Evolutionary conservation across 2,329 filamentous ascomycete species (phyloP), one percentile per base, ranked within the genome.

Genomic region (Teratosphaeriaceae sp.): DNA sequence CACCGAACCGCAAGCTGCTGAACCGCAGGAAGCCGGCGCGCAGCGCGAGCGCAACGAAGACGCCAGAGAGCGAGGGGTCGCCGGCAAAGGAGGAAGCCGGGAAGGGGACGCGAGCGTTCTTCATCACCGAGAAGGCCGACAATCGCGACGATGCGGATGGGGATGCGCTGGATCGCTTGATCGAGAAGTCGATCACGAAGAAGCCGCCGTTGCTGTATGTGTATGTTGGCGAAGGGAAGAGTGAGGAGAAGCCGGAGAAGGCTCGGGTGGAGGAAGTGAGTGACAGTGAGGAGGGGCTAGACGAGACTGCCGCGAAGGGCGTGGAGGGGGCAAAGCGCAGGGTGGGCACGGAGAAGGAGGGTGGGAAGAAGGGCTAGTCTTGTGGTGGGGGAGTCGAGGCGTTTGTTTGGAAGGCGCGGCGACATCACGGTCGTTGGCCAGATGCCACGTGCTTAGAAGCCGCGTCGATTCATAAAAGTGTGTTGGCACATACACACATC

Each of bases 161-260:
- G 19, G 13, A 11, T 33, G 26, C 23, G 5, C 11, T 41, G 9
- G 40, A 26, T 27, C 12, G 30, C 8, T 7, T 34, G 9, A 19
- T 9, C 9, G 8, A 38, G 35, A 11, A 27, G 19, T 12, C 27
- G 38, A 41, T 31, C 13, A 24, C 22, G 16, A 20, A 34, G 27
- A 27, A 13, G 6, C 16, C 15, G 26, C 24, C 38, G 26, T 21
- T 34, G 38, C 18, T 41, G 26, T 41, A 41, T 41, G 12, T 31
- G 27, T 41, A 41, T 34, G 16, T 41, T 8, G 38, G 38, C n/a
- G n/a, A n/a, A n/a, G n/a, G n/a, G n/a, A n/a, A n/a, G n/a, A n/a
- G n/a, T 4, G 40, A 30, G 30, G 31, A 42, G 31, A 19, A 12
- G 20, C 9, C 8, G 21, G 19, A 27, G 37, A 26, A 39, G 22